Percentiles rank a stretch among this genome's conserved stretches.
Conservation (phyloP, 345 rosid species). For the Eucalyptus guilfoylei region DNA sequence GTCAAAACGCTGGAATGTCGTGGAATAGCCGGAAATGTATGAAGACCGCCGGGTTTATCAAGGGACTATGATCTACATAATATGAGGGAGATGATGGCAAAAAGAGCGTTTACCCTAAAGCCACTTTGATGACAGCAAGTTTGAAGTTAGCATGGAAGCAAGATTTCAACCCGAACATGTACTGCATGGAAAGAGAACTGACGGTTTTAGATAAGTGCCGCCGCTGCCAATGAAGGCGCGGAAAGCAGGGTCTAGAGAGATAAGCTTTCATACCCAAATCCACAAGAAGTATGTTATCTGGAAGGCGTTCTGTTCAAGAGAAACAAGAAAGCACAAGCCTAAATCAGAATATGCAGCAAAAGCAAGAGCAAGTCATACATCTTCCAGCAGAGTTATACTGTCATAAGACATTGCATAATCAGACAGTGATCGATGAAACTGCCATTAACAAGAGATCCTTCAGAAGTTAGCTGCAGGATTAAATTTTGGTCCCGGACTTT, state of each 20-base stretch:
- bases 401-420: neutral
- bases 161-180: conserved; percentile 51
- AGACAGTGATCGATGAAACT: neutral
- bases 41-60: neutral
- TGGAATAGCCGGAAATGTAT: neutral
- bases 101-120: conserved; percentile 46
- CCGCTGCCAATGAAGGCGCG: neutral
- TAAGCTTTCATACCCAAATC: conserved; percentile 61
- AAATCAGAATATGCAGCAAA: neutral
- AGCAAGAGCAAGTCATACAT: neutral
- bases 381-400: neutral
- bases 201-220: neutral
- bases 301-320: conserved; percentile 76
- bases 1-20: neutral
- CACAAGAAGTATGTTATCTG: conserved; percentile 94
- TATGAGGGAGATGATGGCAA: neutral
- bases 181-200: conserved; percentile 23
- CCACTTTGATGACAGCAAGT: conserved; percentile 41
- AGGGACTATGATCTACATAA: neutral
- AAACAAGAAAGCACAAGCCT: neutral
- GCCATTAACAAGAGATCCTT: neutral
- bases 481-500: neutral
- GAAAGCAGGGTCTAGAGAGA: neutral
- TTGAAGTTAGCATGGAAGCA: conserved; percentile 64
- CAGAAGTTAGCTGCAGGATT: neutral